Base-by-base conservation (phyloP, 129 eudicot species). In the Artemisia annua region DNA sequence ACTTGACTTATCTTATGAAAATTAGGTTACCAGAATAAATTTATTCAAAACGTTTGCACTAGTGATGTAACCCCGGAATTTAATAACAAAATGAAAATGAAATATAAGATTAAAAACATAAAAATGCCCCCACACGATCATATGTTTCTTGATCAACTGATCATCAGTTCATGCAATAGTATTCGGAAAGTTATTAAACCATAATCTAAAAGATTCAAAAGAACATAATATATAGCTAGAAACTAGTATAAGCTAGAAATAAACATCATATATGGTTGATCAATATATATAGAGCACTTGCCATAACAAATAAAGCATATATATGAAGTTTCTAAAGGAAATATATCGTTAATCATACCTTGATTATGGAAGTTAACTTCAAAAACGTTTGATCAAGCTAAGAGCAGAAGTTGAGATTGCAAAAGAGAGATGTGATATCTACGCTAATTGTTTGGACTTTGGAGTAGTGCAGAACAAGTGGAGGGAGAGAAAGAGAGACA, bases 271-370 rank as follows among this genome's bases (percentile, higher is more conserved):
- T 6, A 22, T 62, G 48, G 9, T 62, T 62, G 44, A 51, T 51
- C 18, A 52, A 5, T 7, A 14, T 15, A 15, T 16, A 52, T 52
- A 59, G 43, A 60, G n/a, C 30, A 60, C n/a, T 0, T 10, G 30
- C 26, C 71, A 18, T 20, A 56, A 66, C 19, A 66, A 66, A 20
- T 39, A 48, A 17, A 24, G 44, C 48, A 68, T 20, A 24, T 26
- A 19, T 19, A 39, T 43, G 53, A 35, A 15, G 24, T 12, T 22
- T 12, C 15, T 18, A 68, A 39, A 68, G 20, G 24, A 48, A 51
- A 30, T 68, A 22, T 24, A 11, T 4, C n/a, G 73, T 68, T 68
- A 7, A 68, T 49, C 73, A 16, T 68, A 68, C 73, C 73, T 67
- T 50, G 72, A 50, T 68, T 18, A 20, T 68, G 59, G 61, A 68